Percentiles rank a stretch among this genome's conserved stretches.
These are phyloP conservation scores for Aspergillus arachidicola DNA, from an alignment of 2,329 filamentous ascomycete species.

Conservation along the genomic window DNA sequence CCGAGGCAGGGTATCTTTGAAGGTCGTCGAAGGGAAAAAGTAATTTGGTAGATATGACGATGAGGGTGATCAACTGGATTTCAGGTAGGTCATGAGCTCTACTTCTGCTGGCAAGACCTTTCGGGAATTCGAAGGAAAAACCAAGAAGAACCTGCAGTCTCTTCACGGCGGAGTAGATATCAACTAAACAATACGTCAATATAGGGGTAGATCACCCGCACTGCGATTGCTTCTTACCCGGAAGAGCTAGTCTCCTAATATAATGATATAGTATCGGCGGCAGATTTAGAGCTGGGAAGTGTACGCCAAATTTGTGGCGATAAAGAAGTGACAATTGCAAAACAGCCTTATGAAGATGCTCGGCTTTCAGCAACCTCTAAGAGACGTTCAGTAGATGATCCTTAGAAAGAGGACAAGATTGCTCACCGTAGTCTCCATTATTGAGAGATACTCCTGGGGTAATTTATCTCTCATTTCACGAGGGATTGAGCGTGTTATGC, in stretches of 20 bases:
- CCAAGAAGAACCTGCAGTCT: conserved; percentile 58
- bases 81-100: conserved; percentile 68
- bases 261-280: conserved; percentile 70
- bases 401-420: background rate
- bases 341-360: conserved; percentile 66
- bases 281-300: conserved; percentile 72
- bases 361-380: conserved; percentile 46
- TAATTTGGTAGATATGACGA: conserved; percentile 78
- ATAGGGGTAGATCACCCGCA: background rate
- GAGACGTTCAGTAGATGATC: conserved; percentile 3
- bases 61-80: conserved; percentile 67
- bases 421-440: conserved; percentile 44
- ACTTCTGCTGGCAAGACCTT: conserved; percentile 40
- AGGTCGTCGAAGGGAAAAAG: conserved; percentile 72
- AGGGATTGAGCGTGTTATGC: conserved; percentile 55
- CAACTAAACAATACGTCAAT: conserved; percentile 27
- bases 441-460: conserved; percentile 42
- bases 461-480: conserved; percentile 48
- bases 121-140: conserved; percentile 60
- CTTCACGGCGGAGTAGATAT: conserved; percentile 56
- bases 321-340: conserved; percentile 66
- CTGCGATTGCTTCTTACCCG: conserved; percentile 55
- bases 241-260: conserved; percentile 72
- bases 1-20: conserved; percentile 52
- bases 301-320: conserved; percentile 67